Base-by-base conservation (phyloP, 2,329 filamentous ascomycete genomes). In the Emergomyces pasteurianus region DNA sequence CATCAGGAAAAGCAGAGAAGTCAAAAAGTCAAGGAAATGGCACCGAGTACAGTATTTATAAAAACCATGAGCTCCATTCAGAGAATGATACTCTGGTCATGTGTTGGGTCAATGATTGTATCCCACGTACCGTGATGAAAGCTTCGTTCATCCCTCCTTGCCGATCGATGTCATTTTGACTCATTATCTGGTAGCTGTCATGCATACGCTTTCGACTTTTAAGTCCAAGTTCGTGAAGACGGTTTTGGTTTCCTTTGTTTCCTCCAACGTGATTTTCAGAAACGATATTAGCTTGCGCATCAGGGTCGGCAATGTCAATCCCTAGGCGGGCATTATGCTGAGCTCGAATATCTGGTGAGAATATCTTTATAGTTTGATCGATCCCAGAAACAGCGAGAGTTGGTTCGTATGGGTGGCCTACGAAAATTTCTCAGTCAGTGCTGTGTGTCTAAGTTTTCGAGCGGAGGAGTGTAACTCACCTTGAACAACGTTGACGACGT, bases 401-500 rank as follows among this genome's bases (percentile, higher is more conserved):
- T 1, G 85, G 83, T 68, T 88, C 85, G 65, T 86, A 86, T 1
- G 85, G 85, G 69, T 88, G 85, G 1, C 82, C 82, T 81, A 65
- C 43, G 46, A 8, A 54, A 61, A 28, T 49, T 10, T 36, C 38
- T 18, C n/a, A 26, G n/a, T 60, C 21, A 62, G 18, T n/a, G 54
- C 21, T 21, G 2, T 55, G 5, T 14, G 36, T 31, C 4, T 34
- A n/a, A 47, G n/a, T 46, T 12, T 50, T 40, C 26, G 14, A 7
- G 31, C 31, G 16, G n/a, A 5, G 18, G 49, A 8, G 14, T 52
- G 58, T 31, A 65, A 71, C 61, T 28, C 69, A 80, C 82, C 83
- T 78, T 86, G 83, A 16, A 86, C 76, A 18, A 88, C 85, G 66
- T 88, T 88, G 61, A 87, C 85, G n/a, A 86, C 83, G 64, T 88